Base-by-base conservation (phyloP, 2,329 filamentous ascomycete genomes). In the Cercospora brassicicola region DNA sequence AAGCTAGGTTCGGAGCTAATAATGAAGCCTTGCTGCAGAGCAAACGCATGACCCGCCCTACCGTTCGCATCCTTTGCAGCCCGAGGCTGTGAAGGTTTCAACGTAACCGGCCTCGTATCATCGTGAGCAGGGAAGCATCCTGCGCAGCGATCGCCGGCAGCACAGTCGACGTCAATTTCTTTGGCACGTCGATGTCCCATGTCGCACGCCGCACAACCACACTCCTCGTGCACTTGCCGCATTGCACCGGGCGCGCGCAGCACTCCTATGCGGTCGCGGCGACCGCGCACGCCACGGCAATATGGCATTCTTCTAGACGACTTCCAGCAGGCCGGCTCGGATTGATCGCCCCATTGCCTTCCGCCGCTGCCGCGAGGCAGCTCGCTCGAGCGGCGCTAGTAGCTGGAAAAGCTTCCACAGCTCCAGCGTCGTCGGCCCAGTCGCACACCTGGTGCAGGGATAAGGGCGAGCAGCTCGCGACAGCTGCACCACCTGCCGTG, bases 361-460 rank as follows among this genome's bases (percentile, higher is more conserved):
- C 36, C 13, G 13, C 13, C 2, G 11, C 4, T 39, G 36, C 13
- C 36, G 36, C 33, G 33, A 36, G 4, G 11, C 36, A 39, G 36
- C 36, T 42, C 36, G 36, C 36, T n/a, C 36, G 36, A 42, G 36
- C 36, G 36, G 30, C 36, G 33, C 60, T 66, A 36, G 64, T 66
- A 36, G 64, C 62, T 67, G 62, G 61, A 42, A 67, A 68, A 71
- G 62, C 63, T 69, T 67, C 67, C 67, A 69, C 28, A 28, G 48
- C 48, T 65, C 55, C 3, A 42, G 55, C 28, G 18, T 30, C 23
- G 10, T 13, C n/a, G 13, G 26, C 30, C 15, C 28, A 42, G 30
- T 42, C 23, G 51, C n/a, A 26, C 20, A 33, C 30, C 55, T 36
- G 48, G 31, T 63, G 67, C 69, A 71, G 69, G 67, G 67, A 67